Evolutionary conservation across 495 filamentous ascomycete species (phyloP), one percentile per base, ranked within the genome.

Genomic region (Lasiosphaeria hispida): DNA sequence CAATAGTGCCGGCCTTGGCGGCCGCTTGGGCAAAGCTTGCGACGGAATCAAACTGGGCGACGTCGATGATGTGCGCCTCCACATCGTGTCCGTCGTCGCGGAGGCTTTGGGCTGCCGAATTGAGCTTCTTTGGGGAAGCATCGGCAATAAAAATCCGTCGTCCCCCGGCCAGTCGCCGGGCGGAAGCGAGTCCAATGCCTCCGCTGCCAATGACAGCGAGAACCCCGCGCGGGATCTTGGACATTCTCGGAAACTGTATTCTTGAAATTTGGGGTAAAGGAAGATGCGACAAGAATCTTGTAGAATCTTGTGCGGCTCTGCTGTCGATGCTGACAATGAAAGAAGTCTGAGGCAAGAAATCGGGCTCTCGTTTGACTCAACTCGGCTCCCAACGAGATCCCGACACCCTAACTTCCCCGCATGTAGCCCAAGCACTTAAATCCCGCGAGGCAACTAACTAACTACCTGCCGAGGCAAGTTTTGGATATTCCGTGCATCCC

Each of bases 1-100:
- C 92, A 3, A 96, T 74, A 49, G 77, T 79, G 53, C 85, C 77
- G 23, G 94, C 76, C 66, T 91, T 86, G 0, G 71, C 66, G 2
- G 90, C 73, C 8, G 90, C 82, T 7, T 78, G 76, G 48, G 60
- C 60, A 23, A 66, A 60, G 3, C 38, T 43, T 14, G 37, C 43
- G 48, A 66, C 63, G 0, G 60, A 57, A 3, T 55, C 52, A 18
- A 57, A 64, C 38, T 47, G 33, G 34, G 62, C 10, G 7, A 67
- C 62, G 56, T 67, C 64, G 39, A 67, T 42, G 15, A 62, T 11
- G 34, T 58, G 62, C 0, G 58, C 60, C 33, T 62, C 41, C 1
- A 64, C 59, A 0, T 55, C 37, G 56, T 62, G 58, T 1, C 62
- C 62, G 44, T 58, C 57, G 35, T 57, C 43, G 4, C 53, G 53